Evolutionary conservation across 345 rosid genomes (phyloP).

Genomic region (Eucalyptus rudis): DNA sequence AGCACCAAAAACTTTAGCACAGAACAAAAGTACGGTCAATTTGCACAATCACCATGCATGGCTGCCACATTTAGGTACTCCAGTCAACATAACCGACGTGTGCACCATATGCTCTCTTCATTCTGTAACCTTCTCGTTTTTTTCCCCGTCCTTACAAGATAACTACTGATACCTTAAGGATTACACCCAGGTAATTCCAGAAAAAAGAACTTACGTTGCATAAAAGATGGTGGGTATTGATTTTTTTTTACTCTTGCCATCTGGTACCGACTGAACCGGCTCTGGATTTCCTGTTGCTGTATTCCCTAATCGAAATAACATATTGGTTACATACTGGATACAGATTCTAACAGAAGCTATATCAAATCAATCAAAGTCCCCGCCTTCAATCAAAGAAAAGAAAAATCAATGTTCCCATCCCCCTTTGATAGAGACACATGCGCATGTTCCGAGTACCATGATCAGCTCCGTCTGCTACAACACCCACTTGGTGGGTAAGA

Average conservation of each 20-base stretch:
- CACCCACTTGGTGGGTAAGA: background rate
- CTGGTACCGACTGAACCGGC: constrained; percentile 15
- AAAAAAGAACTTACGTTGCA: constrained; percentile 48
- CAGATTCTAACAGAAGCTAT: background rate
- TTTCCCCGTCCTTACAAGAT: background rate
- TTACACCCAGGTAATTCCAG: background rate
- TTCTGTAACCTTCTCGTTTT: background rate
- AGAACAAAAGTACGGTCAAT: background rate
- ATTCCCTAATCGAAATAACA: constrained; percentile 9
- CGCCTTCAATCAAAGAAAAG: background rate
- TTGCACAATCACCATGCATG: background rate
- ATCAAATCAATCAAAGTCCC: background rate
- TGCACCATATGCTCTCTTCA: background rate
- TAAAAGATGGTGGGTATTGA: constrained; percentile 51
- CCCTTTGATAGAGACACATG: background rate
- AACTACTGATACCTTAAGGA: background rate
- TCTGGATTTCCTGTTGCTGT: constrained; percentile 14
- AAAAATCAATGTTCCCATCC: background rate
- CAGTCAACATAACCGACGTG: background rate
- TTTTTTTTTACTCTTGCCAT: constrained; percentile 34
- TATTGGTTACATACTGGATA: background rate
- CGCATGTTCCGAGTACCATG: background rate
- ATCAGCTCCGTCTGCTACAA: background rate
- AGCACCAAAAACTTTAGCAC: background rate
- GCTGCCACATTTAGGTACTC: background rate